Evolutionary conservation across 1,139 yeast genomes (phyloP).

Genomic region (Blastobotrys persicus): DNA sequence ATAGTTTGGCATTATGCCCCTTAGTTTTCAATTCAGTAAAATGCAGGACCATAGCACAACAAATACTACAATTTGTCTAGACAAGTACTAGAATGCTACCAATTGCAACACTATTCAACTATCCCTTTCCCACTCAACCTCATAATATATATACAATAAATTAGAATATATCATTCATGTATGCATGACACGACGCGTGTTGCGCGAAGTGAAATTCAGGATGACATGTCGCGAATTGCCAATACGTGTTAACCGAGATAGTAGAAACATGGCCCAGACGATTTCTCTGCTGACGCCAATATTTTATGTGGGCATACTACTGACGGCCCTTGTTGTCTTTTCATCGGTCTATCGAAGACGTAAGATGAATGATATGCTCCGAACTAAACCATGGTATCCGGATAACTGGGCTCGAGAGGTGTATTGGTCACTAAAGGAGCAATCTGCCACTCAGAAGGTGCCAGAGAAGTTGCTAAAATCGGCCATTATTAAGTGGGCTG

Average conservation of each 20-base stretch:
- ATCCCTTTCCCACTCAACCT: too few species aligned
- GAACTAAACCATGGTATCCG: conserved; percentile 66
- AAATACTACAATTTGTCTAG: too few species aligned
- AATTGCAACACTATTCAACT: too few species aligned
- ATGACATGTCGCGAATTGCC: background rate
- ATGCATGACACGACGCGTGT: background rate
- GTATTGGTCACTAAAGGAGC: conserved; percentile 54
- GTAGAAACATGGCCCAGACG: conserved; percentile 32
- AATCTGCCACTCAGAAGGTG: conserved; percentile 51
- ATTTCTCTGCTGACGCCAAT: conserved; percentile 86
- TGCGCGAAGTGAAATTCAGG: background rate
- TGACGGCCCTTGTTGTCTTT: conserved; percentile 71
- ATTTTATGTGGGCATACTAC: conserved; percentile 67
- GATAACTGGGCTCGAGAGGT: conserved; percentile 64
- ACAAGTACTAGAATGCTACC: too few species aligned
- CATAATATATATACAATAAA: background rate
- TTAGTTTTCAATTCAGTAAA: too few species aligned
- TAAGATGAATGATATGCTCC: conserved; percentile 47
- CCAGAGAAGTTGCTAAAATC: conserved; percentile 84
- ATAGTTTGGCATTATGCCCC: too few species aligned
- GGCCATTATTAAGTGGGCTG: conserved; percentile 72
- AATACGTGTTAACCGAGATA: background rate
- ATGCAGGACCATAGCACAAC: too few species aligned
- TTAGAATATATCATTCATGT: background rate
- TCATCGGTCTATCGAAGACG: conserved; percentile 67